Evolutionary conservation across 148 eudicot genomes (phyloP), one percentile per base, ranked within the genome.

Genomic region (Suaeda aralocaspica): DNA sequence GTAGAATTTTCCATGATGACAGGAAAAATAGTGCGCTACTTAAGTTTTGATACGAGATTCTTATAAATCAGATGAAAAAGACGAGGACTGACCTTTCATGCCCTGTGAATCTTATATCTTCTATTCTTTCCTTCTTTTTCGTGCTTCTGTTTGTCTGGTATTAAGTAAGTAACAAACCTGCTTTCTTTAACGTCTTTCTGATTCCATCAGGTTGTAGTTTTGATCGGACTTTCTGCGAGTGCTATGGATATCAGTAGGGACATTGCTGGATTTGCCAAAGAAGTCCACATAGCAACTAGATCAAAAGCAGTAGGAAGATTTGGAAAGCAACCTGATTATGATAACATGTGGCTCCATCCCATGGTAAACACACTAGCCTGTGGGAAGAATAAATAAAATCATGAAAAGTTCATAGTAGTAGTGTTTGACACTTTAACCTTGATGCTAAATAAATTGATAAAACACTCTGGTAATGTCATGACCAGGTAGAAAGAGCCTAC

Each of bases 151-250:
- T n/a, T n/a, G n/a, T n/a, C n/a, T n/a, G n/a, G n/a, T n/a, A n/a
- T n/a, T n/a, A n/a, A n/a, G n/a, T n/a, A n/a, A n/a, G n/a, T n/a
- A n/a, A n/a, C n/a, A 22, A 10, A n/a, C 29, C 66, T 46, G 30
- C 19, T n/a, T 50, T 21, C 39, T 46, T 71, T 26, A 36, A 31
- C 39, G 21, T 53, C 42, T 5, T 26, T 24, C 4, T 52, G 42
- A 59, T 39, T 15, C n/a, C 28, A 30, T 76, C 86, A 93, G 97
- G 84, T 85, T 78, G 92, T 92, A 69, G 79, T 92, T 66, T 28
- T 89, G 66, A 87, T 92, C 33, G 97, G 97, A 48, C 79, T 82
- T 73, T 74, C 97, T 33, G 83, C 92, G 58, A 92, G 97, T 79
- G 88, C 91, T 45, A 74, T 66, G 42, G 97, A 89, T 77, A 86